Percentiles rank a stretch among this genome's conserved stretches.
phyloP scores from a whole-genome alignment of 257 asterid species.

The Nicotiana undulata region DNA sequence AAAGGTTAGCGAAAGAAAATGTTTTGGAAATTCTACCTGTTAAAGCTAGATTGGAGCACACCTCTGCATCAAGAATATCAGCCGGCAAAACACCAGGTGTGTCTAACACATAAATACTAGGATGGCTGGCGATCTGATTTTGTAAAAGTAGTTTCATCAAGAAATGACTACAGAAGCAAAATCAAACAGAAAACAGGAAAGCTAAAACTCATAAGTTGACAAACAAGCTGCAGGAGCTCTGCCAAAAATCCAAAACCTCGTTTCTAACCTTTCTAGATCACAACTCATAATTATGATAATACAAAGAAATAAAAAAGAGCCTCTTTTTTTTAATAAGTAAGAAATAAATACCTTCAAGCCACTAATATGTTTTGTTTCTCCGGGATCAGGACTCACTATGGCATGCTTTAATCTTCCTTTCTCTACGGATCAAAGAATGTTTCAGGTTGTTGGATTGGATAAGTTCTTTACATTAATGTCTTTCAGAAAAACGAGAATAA shows the following conservation, averaged over 20 bases:
- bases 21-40: constrained; percentile 42
- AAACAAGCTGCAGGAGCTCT: neutral
- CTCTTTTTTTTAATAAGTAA: neutral
- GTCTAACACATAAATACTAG: constrained; percentile 72
- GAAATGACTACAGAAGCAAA: neutral
- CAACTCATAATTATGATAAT: neutral
- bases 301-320: neutral
- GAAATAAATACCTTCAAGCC: constrained; percentile 63
- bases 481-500: neutral
- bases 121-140: constrained; percentile 82
- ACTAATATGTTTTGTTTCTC: constrained; percentile 72
- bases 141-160: neutral
- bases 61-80: constrained; percentile 37
- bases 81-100: constrained; percentile 76
- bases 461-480: neutral
- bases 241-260: neutral
- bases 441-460: constrained; percentile 5
- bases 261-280: neutral
- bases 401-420: constrained; percentile 83
- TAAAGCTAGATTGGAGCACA: constrained; percentile 75
- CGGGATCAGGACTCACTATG: constrained; percentile 64
- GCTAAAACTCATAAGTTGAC: neutral
- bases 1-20: neutral
- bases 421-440: constrained; percentile 40
- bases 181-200: neutral